Evolutionary conservation across 345 rosid species (phyloP), one percentile per base, ranked within the genome.

Genomic region (Acer yangbiense): DNA sequence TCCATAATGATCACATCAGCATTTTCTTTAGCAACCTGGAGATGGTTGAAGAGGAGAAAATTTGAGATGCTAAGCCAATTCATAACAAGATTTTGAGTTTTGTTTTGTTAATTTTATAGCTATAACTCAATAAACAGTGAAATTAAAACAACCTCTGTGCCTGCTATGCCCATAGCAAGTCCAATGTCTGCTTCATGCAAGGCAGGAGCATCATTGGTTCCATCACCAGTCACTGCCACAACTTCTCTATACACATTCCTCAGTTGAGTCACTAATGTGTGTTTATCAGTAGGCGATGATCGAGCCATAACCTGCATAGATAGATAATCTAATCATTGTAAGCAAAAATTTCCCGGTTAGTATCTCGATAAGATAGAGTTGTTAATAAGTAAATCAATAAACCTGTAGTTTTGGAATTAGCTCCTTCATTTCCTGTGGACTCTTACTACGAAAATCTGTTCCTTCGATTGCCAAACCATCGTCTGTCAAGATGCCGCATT

Each of bases 131-230:
- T 43, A 63, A 41, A 9, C 48, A 65, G n/a, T 29, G 54, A 7
- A 35, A 35, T 10, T 10, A 27, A 50, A 58, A 60, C 65, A 75
- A 92, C 98, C 94, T 95, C 98, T 73, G 98, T 95, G 77, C 98
- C 99, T 63, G 98, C 94, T 75, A 91, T 92, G 68, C 99, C 98
- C 98, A 95, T 95, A 16, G 99, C 94, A 71, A 95, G 92, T 77
- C 99, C 99, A 80, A 95, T 93, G 82, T 93, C 97, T 2, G 98
- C 92, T 80, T 93, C 97, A 75, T 89, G 92, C 90, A 93, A 84
- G 18, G 99, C 99, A 55, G 99, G 99, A 18, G 98, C 97, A 81
- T 92, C 98, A 48, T 95, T 95, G 75, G 99, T 95, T 75, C 99
- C 99, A 58, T 95, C 99, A 67, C 98, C 98, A 72, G 97, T 95